Percentiles rank a stretch among this genome's conserved stretches.
Conservation (phyloP, 2,329 filamentous ascomycete species). For the Penicillium hordei region DNA sequence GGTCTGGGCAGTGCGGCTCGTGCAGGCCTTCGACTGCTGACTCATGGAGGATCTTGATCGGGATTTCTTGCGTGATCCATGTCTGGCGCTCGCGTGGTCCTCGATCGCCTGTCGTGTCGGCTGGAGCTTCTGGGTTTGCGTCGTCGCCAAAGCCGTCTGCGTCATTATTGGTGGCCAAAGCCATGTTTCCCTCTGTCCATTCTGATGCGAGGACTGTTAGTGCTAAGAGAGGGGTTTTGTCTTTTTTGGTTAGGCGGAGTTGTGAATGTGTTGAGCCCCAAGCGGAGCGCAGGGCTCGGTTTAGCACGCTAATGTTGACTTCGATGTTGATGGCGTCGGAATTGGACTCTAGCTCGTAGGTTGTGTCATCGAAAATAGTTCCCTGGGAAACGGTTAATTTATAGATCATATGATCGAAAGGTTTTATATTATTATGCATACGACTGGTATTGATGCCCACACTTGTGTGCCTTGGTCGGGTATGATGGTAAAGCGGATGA, state of each 20-base stretch:
- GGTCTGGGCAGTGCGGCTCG: constrained; percentile 85
- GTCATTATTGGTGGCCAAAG: constrained; percentile 50
- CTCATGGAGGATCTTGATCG: constrained; percentile 83
- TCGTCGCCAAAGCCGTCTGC: constrained; percentile 36
- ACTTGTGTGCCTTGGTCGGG: constrained; percentile 94
- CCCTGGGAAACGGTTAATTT: constrained; percentile 48
- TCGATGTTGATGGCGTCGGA: constrained; percentile 97
- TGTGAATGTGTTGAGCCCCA: constrained; percentile 76
- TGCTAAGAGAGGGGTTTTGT: constrained; percentile 79
- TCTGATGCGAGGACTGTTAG: constrained; percentile 76
- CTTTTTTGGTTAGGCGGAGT: constrained; percentile 89
- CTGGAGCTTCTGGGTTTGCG: constrained; percentile 40
- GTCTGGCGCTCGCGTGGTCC: constrained; percentile 75
- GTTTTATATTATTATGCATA: constrained; percentile 23
- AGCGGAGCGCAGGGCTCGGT: constrained; percentile 88
- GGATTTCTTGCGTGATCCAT: constrained; percentile 90
- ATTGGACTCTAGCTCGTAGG: constrained; percentile 80
- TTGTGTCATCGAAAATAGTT: constrained; percentile 76
- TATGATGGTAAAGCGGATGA: constrained; percentile 91
- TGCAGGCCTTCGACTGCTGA: constrained; percentile 87
- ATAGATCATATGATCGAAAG: too few relatives aligned
- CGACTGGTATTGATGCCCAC: constrained; percentile 70
- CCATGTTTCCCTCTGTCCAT: constrained; percentile 51
- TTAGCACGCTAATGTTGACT: constrained; percentile 81
- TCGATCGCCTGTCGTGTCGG: constrained; percentile 44